These are phyloP conservation scores for Talaromyces funiculosus DNA, from an alignment of 2,329 filamentous ascomycete genomes.

Conservation along the genomic window DNA sequence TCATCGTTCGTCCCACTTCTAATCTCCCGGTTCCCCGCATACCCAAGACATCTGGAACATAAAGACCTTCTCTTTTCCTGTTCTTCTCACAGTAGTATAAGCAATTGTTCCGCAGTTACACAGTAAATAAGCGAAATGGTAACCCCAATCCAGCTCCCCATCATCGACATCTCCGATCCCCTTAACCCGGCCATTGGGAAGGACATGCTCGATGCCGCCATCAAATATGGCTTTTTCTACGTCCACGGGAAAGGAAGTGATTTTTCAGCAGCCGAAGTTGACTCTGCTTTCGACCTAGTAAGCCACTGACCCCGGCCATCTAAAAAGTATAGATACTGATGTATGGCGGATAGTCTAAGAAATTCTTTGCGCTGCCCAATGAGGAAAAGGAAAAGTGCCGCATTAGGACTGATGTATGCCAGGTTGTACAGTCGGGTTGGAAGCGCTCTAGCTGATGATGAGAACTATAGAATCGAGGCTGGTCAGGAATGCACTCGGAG, in stretches of 20 bases:
- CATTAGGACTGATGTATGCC: constrained; percentile 58
- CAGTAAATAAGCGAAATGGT: not conserved
- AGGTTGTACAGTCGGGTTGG: not conserved
- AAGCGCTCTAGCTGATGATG: not conserved
- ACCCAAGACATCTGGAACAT: not conserved
- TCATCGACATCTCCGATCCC: constrained; percentile 71
- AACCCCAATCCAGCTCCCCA: constrained; percentile 55
- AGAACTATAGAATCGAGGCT: constrained; percentile 67
- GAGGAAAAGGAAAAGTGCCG: constrained; percentile 69
- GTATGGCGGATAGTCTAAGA: constrained; percentile 53
- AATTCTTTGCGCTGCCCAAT: constrained; percentile 65
- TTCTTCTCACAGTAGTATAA: not conserved
- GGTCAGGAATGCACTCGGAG: constrained; percentile 82
- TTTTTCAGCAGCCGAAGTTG: constrained; percentile 61
- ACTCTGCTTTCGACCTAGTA: constrained; percentile 70
- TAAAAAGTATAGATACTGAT: not conserved
- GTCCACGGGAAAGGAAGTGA: constrained; percentile 68
- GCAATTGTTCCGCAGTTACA: too few relatives aligned
- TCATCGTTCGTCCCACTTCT: not conserved
- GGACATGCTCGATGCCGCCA: constrained; percentile 70
- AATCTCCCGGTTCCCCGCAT: constrained; percentile 5
- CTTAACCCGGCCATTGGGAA: constrained; percentile 57
- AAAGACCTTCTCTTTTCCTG: not conserved
- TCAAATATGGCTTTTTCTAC: constrained; percentile 83
- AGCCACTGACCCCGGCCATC: not conserved